Percentiles rank a stretch among this genome's conserved stretches.
These are phyloP conservation scores for Hypomontagnella submonticulosa DNA, from an alignment of 495 filamentous ascomycete genomes.

Conservation along the genomic window DNA sequence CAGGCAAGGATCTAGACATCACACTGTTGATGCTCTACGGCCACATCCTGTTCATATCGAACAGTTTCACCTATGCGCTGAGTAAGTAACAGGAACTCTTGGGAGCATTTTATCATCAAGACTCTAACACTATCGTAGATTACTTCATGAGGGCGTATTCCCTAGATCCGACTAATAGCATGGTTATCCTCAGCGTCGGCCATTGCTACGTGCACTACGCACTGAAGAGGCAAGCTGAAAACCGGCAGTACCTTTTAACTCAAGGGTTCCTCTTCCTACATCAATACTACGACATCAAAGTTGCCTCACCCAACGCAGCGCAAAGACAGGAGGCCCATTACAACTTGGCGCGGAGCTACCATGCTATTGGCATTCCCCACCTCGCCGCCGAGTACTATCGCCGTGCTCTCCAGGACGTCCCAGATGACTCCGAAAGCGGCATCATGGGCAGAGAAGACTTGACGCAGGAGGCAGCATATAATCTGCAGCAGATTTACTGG, in stretches of 20 bases:
- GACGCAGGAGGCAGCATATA: slow-evolving; percentile 74
- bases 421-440: slow-evolving; percentile 37
- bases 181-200: slow-evolving; percentile 77
- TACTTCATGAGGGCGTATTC: slow-evolving; percentile 91
- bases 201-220: slow-evolving; percentile 86
- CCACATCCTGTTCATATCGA: slow-evolving; percentile 82
- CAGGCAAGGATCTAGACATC: slow-evolving; percentile 58
- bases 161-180: slow-evolving; percentile 77
- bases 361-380: slow-evolving; percentile 80
- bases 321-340: slow-evolving; percentile 86
- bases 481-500: slow-evolving; percentile 73
- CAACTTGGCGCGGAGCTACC: slow-evolving; percentile 85
- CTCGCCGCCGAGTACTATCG: slow-evolving; percentile 82
- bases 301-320: slow-evolving; percentile 49
- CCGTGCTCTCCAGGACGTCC: slow-evolving; percentile 41
- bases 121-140: slow-evolving; percentile 53
- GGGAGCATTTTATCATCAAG: background rate
- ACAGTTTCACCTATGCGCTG: slow-evolving; percentile 81
- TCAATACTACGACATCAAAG: slow-evolving; percentile 73
- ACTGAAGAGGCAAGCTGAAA: slow-evolving; percentile 87
- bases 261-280: slow-evolving; percentile 86
- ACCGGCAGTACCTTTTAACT: slow-evolving; percentile 84
- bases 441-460: slow-evolving; percentile 66
- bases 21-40: slow-evolving; percentile 87
- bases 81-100: slow-evolving; percentile 56